Percentiles rank a stretch among this genome's conserved stretches.
These are phyloP conservation scores for Amanita molliuscula DNA, from an alignment of 768 basidiomycete species.

Conservation along the genomic window DNA sequence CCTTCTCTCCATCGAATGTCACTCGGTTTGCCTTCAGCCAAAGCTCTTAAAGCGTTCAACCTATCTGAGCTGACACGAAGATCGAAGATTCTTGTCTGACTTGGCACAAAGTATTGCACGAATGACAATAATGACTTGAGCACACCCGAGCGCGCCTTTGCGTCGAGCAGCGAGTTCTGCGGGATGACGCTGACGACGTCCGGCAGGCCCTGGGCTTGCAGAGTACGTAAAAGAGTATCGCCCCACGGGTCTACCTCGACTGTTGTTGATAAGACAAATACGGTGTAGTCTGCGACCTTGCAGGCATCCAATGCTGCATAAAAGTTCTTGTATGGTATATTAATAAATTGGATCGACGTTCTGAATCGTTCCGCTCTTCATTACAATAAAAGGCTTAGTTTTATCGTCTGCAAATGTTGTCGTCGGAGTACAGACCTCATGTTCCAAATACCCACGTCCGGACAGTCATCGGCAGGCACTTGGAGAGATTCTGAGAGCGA, in stretches of 20 bases:
- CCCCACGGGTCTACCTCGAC: slow-evolving; percentile 81
- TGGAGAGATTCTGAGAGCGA: slow-evolving; percentile 55
- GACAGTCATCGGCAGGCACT: slow-evolving; percentile 39
- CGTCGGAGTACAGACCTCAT: slow-evolving; percentile 40
- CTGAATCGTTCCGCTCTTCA: slow-evolving; percentile 80
- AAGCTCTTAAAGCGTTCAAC: slow-evolving; percentile 58
- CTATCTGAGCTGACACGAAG: slow-evolving; percentile 53
- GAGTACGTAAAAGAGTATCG: slow-evolving; percentile 74
- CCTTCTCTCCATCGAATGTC: slow-evolving; percentile 80
- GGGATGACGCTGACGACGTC: slow-evolving; percentile 70
- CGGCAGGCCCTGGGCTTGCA: slow-evolving; percentile 88
- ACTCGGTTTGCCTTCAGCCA: slow-evolving; percentile 79
- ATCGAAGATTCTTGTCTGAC: slow-evolving; percentile 69
- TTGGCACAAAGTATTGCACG: slow-evolving; percentile 89
- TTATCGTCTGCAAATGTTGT: background rate
- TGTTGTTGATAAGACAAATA: slow-evolving; percentile 72
- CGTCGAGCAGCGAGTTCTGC: slow-evolving; percentile 39
- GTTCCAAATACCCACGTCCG: slow-evolving; percentile 49
- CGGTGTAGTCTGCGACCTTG: slow-evolving; percentile 84
- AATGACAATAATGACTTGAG: slow-evolving; percentile 90
- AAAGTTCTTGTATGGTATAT: slow-evolving; percentile 58
- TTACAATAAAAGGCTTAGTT: slow-evolving; percentile 1
- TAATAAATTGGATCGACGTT: slow-evolving; percentile 82
- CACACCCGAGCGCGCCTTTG: slow-evolving; percentile 55
- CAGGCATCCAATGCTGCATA: slow-evolving; percentile 79